phyloP scores from a whole-genome alignment of 345 rosid genomes.

The Corchorus olitorius region DNA sequence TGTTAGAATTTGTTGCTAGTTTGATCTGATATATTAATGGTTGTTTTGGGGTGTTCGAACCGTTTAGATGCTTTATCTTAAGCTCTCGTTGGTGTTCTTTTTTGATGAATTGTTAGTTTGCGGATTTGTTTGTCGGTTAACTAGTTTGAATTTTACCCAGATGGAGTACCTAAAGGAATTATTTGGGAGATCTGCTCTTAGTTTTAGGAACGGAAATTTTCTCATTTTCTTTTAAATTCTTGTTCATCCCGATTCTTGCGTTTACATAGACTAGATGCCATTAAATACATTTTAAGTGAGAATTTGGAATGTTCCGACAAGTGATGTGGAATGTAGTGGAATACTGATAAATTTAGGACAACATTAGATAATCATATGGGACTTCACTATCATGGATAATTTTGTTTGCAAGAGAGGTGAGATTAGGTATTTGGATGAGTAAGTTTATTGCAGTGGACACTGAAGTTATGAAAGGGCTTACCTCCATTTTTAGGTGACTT shows the following conservation, averaged over 20 bases:
- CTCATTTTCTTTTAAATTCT: constrained; percentile 14
- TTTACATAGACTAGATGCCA: constrained; percentile 12
- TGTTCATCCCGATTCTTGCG: constrained; percentile 15
- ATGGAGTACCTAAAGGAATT: constrained; percentile 5
- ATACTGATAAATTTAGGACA: background rate
- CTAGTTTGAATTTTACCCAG: constrained; percentile 11
- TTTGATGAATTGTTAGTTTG: constrained; percentile 23
- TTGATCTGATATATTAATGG: constrained; percentile 45
- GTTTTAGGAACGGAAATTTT: constrained; percentile 25
- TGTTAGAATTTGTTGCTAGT: constrained; percentile 19
- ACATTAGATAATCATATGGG: background rate
- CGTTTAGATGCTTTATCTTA: constrained; percentile 12
- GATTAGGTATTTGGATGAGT: background rate
- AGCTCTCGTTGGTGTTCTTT: constrained; percentile 12
- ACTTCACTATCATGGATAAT: background rate
- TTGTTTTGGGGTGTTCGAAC: constrained; percentile 17
- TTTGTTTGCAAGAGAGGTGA: background rate
- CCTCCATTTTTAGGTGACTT: background rate
- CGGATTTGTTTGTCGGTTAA: constrained; percentile 14
- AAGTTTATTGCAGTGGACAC: background rate
- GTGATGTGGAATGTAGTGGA: constrained; percentile 12
- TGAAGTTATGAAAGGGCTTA: background rate
- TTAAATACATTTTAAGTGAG: constrained; percentile 15
- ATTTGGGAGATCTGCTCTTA: constrained; percentile 46
- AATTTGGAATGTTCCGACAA: constrained; percentile 14